Evolutionary conservation across 345 rosid species (phyloP), one percentile per base, ranked within the genome.

Genomic region (Brassica incana): DNA sequence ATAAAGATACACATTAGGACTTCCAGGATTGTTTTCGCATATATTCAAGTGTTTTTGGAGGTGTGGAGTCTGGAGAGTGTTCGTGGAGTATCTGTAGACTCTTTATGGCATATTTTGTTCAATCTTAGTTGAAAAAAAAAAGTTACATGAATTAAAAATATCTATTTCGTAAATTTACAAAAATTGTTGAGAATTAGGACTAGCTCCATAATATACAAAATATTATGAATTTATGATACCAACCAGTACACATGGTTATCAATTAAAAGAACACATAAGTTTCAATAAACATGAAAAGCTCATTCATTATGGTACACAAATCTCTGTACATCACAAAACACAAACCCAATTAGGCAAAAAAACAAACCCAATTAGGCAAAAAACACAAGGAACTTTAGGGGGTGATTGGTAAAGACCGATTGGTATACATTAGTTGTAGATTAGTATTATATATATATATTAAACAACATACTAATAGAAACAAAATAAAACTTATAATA

Each of bases 371-470:
- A 56, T 27, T 0, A 35, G 16, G 25, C 67, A 76, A 0, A 45
- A 30, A 60, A 16, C 36, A 62, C 56, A 71, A 71, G 60, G 81
- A 85, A 79, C 74, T 73, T 77, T 20, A 20, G 23, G 23, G 23
- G 23, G 23, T 20, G 23, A 20, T 20, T 20, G 23, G 23, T 20
- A 20, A 20, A 20, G 1, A 20, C 23, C 23, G 23, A 20, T 20
- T 20, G 23, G 23, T 20, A 20, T 20, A 20, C 23, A 20, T 20
- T 20, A 20, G 23, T 20, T 20, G 23, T 20, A 20, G 23, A 20
- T 20, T 20, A 20, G 23, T 20, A 20, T 20, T 20, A 20, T 20
- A 20, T 20, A 20, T 20, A 20, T 20, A 20, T 20, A 20, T 20
- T 20, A 20, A 20, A 20, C 23, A 20, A 20, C 23, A 20, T 20